phyloP scores from a whole-genome alignment of 768 basidiomycete species.

The Vararia minispora region DNA sequence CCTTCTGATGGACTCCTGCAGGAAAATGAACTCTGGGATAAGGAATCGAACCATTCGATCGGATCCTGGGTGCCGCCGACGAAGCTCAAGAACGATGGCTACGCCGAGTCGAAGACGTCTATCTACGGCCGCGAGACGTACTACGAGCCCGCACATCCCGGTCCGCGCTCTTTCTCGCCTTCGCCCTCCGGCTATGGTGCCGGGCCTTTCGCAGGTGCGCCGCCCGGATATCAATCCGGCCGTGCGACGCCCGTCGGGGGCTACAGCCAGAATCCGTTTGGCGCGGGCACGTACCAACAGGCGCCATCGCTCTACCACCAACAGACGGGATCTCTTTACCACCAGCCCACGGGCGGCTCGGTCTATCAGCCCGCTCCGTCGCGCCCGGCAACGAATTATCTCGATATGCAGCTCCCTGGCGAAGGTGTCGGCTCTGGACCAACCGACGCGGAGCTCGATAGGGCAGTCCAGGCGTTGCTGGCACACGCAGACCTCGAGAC shows the following conservation, averaged over 20 bases:
- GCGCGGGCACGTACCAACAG: no score
- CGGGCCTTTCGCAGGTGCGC: constrained; percentile 32
- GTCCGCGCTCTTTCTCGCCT: constrained; percentile 52
- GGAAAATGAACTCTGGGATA: constrained; percentile 97
- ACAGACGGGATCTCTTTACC: no score
- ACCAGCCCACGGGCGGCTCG: no score
- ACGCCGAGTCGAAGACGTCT: constrained; percentile 69
- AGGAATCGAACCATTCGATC: constrained; percentile 91
- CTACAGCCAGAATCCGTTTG: no score
- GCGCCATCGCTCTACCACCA: no score
- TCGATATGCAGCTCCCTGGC: constrained; percentile 57
- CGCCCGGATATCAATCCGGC: constrained; percentile 68
- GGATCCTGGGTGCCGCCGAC: constrained; percentile 84
- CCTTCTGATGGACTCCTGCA: constrained; percentile 18
- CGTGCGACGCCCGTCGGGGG: constrained; percentile 52
- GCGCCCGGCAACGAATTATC: constrained; percentile 64
- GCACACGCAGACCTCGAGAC: constrained; percentile 75
- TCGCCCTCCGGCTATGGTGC: constrained; percentile 49
- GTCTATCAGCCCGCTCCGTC: constrained; percentile 57
- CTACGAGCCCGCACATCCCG: constrained; percentile 50
- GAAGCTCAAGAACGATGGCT: constrained; percentile 61
- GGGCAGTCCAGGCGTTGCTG: constrained; percentile 62
- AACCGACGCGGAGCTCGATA: constrained; percentile 62
- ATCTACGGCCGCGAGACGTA: constrained; percentile 81
- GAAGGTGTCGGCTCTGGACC: constrained; percentile 40